These are phyloP conservation scores for Zea luxurians DNA, from an alignment of 176 grass and related monocot genomes.

Conservation along the genomic window DNA sequence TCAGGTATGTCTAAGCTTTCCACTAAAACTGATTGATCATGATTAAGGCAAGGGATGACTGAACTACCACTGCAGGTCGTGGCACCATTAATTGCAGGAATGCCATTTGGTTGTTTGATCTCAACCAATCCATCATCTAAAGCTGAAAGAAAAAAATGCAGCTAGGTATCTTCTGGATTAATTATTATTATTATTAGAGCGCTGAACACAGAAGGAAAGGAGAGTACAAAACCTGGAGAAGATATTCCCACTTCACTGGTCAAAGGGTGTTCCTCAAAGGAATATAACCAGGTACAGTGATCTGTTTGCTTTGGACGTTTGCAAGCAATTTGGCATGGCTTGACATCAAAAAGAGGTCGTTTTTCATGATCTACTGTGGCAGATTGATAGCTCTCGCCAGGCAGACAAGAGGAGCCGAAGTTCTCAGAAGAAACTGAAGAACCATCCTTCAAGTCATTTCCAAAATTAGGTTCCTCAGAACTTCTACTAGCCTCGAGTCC, in stretches of 20 bases:
- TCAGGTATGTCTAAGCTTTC: constrained; percentile 43
- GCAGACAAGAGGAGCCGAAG: constrained; percentile 23
- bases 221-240: constrained; percentile 59
- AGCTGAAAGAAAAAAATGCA: constrained; percentile 33
- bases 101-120: constrained; percentile 19
- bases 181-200: constrained; percentile 26
- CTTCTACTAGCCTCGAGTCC: constrained; percentile 34
- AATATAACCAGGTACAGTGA: constrained; percentile 35
- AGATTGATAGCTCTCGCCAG: constrained; percentile 21
- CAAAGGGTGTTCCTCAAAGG: constrained; percentile 24
- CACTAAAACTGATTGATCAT: not conserved
- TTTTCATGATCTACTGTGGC: constrained; percentile 49
- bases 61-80: constrained; percentile 32
- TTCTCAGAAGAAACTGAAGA: constrained; percentile 36
- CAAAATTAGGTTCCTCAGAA: constrained; percentile 37
- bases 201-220: constrained; percentile 32
- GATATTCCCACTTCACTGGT: constrained; percentile 8
- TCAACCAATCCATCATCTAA: constrained; percentile 42
- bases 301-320: constrained; percentile 70
- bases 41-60: constrained; percentile 26
- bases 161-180: constrained; percentile 25
- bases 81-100: constrained; percentile 10
- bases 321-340: constrained; percentile 49
- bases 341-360: constrained; percentile 52
- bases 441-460: constrained; percentile 35